These are phyloP conservation scores for Phytopythium montanum DNA, from an alignment of 352 stramenopile genomes.

Conservation along the genomic window DNA sequence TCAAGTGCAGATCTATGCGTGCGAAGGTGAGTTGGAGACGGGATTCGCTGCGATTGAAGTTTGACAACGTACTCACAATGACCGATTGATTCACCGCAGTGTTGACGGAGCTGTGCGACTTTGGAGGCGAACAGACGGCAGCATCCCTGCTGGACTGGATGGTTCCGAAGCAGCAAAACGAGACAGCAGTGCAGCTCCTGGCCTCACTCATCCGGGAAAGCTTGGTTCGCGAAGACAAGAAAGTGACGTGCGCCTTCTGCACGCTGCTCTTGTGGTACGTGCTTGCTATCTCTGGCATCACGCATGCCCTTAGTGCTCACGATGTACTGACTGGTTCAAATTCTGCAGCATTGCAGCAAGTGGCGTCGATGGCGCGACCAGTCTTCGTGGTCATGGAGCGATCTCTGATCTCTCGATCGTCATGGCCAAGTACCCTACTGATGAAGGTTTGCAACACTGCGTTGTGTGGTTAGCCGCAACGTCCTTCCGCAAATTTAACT, in stretches of 20 bases:
- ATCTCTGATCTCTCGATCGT: conserved; percentile 68
- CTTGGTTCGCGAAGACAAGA: conserved; percentile 61
- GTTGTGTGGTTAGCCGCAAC: background rate
- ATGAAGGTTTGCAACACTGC: conserved; percentile 32
- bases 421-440: conserved; percentile 69
- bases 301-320: background rate
- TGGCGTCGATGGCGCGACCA: conserved; percentile 32
- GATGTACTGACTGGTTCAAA: background rate
- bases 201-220: conserved; percentile 53
- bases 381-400: conserved; percentile 39
- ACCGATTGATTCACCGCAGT: conserved; percentile 20
- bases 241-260: conserved; percentile 64
- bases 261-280: conserved; percentile 60
- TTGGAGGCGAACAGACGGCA: conserved; percentile 35
- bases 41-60: no score
- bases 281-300: background rate
- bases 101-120: conserved; percentile 59
- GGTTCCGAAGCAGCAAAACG: conserved; percentile 14
- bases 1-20: conserved; percentile 79
- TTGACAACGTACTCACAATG: background rate
- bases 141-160: conserved; percentile 24
- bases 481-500: background rate
- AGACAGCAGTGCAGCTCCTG: conserved; percentile 37
- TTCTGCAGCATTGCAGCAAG: conserved; percentile 41
- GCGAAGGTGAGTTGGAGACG: conserved; percentile 40